Evolutionary conservation across 2,329 filamentous ascomycete genomes (phyloP), one percentile per base, ranked within the genome.

Genomic region (Keithomyces neogunnii): DNA sequence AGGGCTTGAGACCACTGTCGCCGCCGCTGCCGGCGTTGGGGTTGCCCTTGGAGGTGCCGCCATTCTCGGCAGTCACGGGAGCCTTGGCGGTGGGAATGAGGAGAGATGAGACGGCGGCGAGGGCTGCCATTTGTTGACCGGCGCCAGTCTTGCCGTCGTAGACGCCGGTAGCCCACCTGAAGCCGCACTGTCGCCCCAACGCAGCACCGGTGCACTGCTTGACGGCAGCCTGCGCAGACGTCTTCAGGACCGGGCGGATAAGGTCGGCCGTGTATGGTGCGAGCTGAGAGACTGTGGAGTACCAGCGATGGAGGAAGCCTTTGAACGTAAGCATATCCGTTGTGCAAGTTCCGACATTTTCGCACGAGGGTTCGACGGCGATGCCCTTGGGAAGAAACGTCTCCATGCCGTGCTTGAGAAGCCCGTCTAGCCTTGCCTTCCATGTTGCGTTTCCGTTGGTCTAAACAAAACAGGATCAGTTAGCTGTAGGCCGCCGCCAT

Each of bases 241-340:
- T 72, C 45, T 69, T 65, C 2, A 85, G 66, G 43, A 76, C 73
- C 1, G 76, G 71, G 48, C 73, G 68, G 50, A 85, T 76, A n/a
- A 62, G 63, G 2, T 70, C 63, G 30, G 68, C 64, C 1, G 76
- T 78, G 45, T 73, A 77, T 1, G 82, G 80, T 1, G 80, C 78
- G 32, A 84, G 57, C 53, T 79, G 70, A 3, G 74, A 72, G 2
- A 75, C 72, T 43, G 73, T 68, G 6, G 75, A 74, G 57, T 84
- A 73, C 75, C 78, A 82, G 28, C 76, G 73, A 36, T 77, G 70
- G 28, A 85, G 66, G 47, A 81, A 76, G 11, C 79, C 81, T 59
- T 85, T 84, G 72, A 83, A 85, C 5, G 78, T 76, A 52, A 76
- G 68, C 67, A 85, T 81, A 57, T 87, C 85, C 43, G 74, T 75